These are phyloP conservation scores for Aspergillus bombycis DNA, from an alignment of 2,329 filamentous ascomycete species.

Conservation along the genomic window DNA sequence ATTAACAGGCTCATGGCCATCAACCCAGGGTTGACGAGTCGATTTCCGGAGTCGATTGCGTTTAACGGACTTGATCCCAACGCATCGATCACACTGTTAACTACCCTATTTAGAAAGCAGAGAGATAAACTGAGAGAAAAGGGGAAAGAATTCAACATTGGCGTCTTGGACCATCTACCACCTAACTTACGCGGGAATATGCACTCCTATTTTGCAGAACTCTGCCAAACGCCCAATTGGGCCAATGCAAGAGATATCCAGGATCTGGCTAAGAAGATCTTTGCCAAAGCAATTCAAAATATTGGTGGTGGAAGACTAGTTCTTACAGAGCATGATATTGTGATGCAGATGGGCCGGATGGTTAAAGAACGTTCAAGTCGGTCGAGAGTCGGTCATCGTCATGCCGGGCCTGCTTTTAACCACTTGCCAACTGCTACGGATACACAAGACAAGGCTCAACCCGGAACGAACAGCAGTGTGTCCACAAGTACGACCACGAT, in stretches of 20 bases:
- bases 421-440: not conserved
- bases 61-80: constrained; percentile 54
- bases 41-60: constrained; percentile 65
- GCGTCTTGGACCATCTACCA: constrained; percentile 28
- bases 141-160: constrained; percentile 25
- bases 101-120: constrained; percentile 48
- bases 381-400: not conserved
- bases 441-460: not conserved
- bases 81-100: constrained; percentile 53
- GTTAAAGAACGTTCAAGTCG: constrained; percentile 17
- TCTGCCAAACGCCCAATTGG: constrained; percentile 53
- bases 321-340: constrained; percentile 13
- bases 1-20: constrained; percentile 65
- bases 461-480: not conserved
- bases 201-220: constrained; percentile 16
- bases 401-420: not conserved
- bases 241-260: constrained; percentile 67
- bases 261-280: constrained; percentile 56
- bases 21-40: constrained; percentile 66
- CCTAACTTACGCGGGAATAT: constrained; percentile 23
- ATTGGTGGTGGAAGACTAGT: constrained; percentile 8
- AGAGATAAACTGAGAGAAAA: constrained; percentile 5
- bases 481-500: not conserved
- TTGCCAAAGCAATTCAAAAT: constrained; percentile 35
- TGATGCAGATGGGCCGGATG: constrained; percentile 20